Conservation (phyloP, 179 eudicot species). For the Nepenthes alata region DNA sequence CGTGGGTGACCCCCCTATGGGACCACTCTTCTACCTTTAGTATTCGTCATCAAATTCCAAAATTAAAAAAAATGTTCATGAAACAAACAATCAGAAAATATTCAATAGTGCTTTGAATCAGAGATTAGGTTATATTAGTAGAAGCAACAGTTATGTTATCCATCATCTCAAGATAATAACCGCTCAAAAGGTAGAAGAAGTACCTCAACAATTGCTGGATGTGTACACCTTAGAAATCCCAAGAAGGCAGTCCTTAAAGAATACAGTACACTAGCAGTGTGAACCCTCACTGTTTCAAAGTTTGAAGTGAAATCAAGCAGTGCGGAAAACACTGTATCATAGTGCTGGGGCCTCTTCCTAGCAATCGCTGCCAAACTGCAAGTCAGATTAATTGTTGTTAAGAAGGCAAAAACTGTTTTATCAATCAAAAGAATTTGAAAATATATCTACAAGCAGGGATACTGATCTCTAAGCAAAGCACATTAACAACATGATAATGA, state of each 20-base stretch:
- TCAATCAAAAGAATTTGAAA: background rate
- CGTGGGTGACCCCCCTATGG: no score
- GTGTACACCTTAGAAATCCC: conserved; percentile 80
- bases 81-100: no score
- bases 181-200: background rate
- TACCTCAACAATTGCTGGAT: conserved; percentile 71
- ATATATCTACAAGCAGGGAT: background rate
- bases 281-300: conserved; percentile 47
- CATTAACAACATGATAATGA: no score
- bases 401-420: conserved; percentile 5
- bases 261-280: conserved; percentile 71
- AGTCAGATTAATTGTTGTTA: conserved; percentile 10
- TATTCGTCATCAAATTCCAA: no score
- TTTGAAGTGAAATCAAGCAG: conserved; percentile 61
- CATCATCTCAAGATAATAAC: background rate
- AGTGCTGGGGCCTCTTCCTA: conserved; percentile 64
- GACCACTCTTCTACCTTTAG: no score
- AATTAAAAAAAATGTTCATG: no score
- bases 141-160: no score
- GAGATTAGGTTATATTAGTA: no score
- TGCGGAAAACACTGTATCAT: conserved; percentile 40
- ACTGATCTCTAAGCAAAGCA: background rate
- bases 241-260: conserved; percentile 78
- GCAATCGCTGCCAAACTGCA: conserved; percentile 84
- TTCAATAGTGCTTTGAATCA: no score